Conservation (phyloP, 148 eudicot genomes). For the Linanthus parryae region DNA sequence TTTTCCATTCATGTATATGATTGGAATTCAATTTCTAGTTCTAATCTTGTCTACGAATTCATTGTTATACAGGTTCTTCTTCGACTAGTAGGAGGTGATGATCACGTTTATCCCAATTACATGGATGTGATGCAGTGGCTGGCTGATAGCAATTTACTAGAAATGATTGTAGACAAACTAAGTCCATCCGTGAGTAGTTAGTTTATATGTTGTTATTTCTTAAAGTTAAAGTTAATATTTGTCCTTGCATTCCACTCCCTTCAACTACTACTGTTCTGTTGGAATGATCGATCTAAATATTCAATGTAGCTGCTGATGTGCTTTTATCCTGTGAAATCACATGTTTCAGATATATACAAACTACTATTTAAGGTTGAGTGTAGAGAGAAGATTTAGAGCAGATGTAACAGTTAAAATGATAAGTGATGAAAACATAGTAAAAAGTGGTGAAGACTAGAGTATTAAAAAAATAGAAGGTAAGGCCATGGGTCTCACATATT, state of each 20-base stretch:
- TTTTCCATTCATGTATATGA: background rate
- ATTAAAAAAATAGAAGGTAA: no score
- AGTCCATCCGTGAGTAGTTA: conserved; percentile 56
- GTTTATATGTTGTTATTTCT: background rate
- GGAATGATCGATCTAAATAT: background rate
- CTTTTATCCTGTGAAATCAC: no score
- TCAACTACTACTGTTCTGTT: background rate
- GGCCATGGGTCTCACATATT: no score
- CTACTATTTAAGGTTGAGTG: no score
- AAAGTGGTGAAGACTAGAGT: no score
- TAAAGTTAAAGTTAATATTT: background rate
- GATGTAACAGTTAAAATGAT: no score
- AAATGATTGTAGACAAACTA: conserved; percentile 97
- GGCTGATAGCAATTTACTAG: conserved; percentile 86
- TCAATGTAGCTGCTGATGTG: no score
- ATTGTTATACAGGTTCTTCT: conserved; percentile 64
- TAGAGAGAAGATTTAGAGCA: no score
- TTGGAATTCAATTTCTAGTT: background rate
- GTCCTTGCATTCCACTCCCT: background rate
- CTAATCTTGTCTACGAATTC: background rate
- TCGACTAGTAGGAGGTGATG: conserved; percentile 96
- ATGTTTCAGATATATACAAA: no score
- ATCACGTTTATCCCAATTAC: conserved; percentile 83
- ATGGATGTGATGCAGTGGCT: conserved; percentile 92
- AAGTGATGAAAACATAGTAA: no score